These are phyloP conservation scores for Eutrema japonicum DNA, from an alignment of 345 rosid species.

Conservation along the genomic window DNA sequence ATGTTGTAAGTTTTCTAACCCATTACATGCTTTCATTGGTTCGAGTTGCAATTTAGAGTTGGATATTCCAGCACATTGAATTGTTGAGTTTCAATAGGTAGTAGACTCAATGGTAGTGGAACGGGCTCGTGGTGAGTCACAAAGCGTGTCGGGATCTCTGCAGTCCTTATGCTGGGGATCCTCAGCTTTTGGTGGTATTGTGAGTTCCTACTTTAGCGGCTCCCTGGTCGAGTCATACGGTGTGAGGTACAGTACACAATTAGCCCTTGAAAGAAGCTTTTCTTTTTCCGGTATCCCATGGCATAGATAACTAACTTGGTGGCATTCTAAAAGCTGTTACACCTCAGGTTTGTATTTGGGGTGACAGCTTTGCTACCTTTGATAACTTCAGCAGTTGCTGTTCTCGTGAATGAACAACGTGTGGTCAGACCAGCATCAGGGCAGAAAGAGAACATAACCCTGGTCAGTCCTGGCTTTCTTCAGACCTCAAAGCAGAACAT, in stretches of 20 bases:
- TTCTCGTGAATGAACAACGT: constrained; percentile 84
- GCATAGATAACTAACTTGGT: constrained; percentile 32
- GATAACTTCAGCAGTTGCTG: constrained; percentile 90
- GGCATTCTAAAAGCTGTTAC: constrained; percentile 42
- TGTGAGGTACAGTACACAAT: constrained; percentile 62
- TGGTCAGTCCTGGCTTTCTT: constrained; percentile 55
- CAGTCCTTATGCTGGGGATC: constrained; percentile 99
- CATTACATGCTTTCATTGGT: background rate
- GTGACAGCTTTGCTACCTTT: constrained; percentile 84
- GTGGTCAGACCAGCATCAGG: constrained; percentile 53
- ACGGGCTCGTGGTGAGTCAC: constrained; percentile 98
- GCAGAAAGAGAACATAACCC: constrained; percentile 47
- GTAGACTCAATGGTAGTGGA: constrained; percentile 99
- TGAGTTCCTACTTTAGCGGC: constrained; percentile 95
- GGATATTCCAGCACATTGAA: background rate
- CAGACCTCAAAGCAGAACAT: constrained; percentile 70
- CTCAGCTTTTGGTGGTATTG: constrained; percentile 97
- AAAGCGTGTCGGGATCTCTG: constrained; percentile 85
- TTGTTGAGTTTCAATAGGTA: constrained; percentile 51
- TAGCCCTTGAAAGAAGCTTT: background rate
- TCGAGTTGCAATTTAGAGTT: constrained; percentile 6
- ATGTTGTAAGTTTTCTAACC: constrained; percentile 64
- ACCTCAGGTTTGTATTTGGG: constrained; percentile 93
- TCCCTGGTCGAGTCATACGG: constrained; percentile 90
- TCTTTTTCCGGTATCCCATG: background rate